phyloP scores from a whole-genome alignment of 495 filamentous ascomycete genomes.

The Melanomma pulvis-pyrius region DNA sequence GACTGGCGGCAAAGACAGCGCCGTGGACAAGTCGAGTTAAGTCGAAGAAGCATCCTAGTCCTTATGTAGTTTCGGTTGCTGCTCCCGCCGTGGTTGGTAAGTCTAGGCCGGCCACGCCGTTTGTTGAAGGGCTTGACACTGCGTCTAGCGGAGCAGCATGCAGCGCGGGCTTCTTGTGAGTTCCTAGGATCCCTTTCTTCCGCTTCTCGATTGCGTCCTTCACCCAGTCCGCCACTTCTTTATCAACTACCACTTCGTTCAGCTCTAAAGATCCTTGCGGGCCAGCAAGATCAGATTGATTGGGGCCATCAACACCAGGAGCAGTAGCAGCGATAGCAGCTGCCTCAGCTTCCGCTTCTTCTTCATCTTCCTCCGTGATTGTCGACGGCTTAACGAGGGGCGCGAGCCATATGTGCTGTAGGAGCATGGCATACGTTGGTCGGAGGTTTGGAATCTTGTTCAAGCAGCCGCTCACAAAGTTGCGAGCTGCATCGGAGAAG shows the following conservation, averaged over 20 bases:
- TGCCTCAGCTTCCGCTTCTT: slow-evolving; percentile 43
- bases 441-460: slow-evolving; percentile 90
- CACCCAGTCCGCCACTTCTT: slow-evolving; percentile 86
- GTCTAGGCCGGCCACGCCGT: slow-evolving; percentile 13
- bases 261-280: not conserved
- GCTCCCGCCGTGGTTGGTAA: not conserved
- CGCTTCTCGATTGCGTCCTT: slow-evolving; percentile 56
- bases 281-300: not conserved
- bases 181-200: slow-evolving; percentile 43
- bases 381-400: slow-evolving; percentile 79
- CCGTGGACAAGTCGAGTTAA: not conserved
- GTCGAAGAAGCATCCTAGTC: not conserved
- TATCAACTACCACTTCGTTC: slow-evolving; percentile 56
- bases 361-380: slow-evolving; percentile 75
- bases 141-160: slow-evolving; percentile 52
- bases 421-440: slow-evolving; percentile 84
- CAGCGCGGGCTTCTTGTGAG: slow-evolving; percentile 46
- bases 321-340: slow-evolving; percentile 13
- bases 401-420: slow-evolving; percentile 86
- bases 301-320: not conserved
- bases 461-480: slow-evolving; percentile 87
- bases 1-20: not conserved
- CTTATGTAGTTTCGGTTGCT: slow-evolving; percentile 1
- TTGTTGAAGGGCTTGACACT: slow-evolving; percentile 35
- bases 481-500: slow-evolving; percentile 77